Evolutionary conservation across 2,329 filamentous ascomycete species (phyloP).

Genomic region (Graphilbum sp.): DNA sequence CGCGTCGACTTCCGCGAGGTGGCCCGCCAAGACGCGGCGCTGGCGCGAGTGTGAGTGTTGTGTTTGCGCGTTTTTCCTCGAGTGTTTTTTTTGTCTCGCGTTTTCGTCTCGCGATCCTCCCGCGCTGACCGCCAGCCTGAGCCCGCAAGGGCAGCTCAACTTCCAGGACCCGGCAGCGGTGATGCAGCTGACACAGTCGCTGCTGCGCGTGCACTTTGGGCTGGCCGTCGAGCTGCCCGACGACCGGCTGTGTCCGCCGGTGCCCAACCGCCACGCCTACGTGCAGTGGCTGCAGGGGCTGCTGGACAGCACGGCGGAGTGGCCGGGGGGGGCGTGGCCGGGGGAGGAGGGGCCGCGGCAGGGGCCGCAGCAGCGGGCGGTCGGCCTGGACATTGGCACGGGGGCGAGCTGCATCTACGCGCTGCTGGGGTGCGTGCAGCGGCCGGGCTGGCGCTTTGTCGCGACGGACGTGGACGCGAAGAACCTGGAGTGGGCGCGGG

Average conservation of each 20-base stretch:
- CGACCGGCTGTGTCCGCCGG: slow-evolving; percentile 74
- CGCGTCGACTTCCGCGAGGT: slow-evolving; percentile 28
- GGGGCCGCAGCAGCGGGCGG: slow-evolving; percentile 18
- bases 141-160: slow-evolving; percentile 41
- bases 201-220: slow-evolving; percentile 61
- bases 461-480: slow-evolving; percentile 65
- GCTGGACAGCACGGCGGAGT: slow-evolving; percentile 46
- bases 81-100: not conserved
- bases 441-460: slow-evolving; percentile 53
- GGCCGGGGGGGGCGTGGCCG: slow-evolving; percentile 15
- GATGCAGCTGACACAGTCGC: slow-evolving; percentile 64
- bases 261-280: slow-evolving; percentile 70
- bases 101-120: not conserved
- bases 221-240: slow-evolving; percentile 54
- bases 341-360: slow-evolving; percentile 12
- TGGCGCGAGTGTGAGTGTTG: slow-evolving; percentile 22
- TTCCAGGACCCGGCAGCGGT: slow-evolving; percentile 66
- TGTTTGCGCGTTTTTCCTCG: not conserved
- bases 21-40: slow-evolving; percentile 22
- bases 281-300: slow-evolving; percentile 76
- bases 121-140: slow-evolving; percentile 14
- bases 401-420: slow-evolving; percentile 88
- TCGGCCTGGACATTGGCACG: slow-evolving; percentile 74
- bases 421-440: slow-evolving; percentile 55
- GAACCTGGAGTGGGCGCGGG: slow-evolving; percentile 47